phyloP scores from a whole-genome alignment of 805 yeast species.

The Ogataea nitratoaversa region DNA sequence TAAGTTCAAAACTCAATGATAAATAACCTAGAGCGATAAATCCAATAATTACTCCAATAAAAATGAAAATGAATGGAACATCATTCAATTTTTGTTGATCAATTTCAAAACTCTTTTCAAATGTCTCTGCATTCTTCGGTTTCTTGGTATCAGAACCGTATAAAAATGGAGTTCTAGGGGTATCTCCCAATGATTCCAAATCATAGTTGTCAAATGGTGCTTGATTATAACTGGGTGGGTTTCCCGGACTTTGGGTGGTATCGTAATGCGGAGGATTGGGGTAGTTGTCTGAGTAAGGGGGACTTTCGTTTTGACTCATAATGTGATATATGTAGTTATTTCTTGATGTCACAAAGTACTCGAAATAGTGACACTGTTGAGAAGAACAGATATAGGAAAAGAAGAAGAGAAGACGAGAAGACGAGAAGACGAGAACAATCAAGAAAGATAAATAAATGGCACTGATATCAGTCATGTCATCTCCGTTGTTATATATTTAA shows the following conservation, averaged over 20 bases:
- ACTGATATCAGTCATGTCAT: no score
- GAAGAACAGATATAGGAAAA: no score
- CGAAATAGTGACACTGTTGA: no score
- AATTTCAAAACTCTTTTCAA: constrained; percentile 66
- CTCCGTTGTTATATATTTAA: no score
- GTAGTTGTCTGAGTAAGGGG: background rate
- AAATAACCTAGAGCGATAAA: constrained; percentile 10
- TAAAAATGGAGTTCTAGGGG: background rate
- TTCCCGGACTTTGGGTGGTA: background rate
- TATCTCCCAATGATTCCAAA: background rate
- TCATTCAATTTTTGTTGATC: constrained; percentile 65
- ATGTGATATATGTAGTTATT: no score
- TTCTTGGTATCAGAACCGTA: constrained; percentile 9
- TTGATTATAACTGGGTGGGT: background rate
- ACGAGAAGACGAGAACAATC: no score
- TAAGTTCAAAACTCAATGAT: constrained; percentile 9
- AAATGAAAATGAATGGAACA: constrained; percentile 59
- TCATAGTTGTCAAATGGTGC: background rate
- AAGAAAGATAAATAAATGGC: no score
- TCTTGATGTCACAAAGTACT: background rate
- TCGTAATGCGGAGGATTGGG: background rate
- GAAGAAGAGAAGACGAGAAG: no score
- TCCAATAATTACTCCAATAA: constrained; percentile 15
- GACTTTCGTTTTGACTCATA: background rate
- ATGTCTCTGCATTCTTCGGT: constrained; percentile 34